A percentile compares a stretch with the other conserved stretches of the same genome.
Conservation (phyloP, 371 early-diverging fungal genomes). For the Zancudomyces culisetae region DNA sequence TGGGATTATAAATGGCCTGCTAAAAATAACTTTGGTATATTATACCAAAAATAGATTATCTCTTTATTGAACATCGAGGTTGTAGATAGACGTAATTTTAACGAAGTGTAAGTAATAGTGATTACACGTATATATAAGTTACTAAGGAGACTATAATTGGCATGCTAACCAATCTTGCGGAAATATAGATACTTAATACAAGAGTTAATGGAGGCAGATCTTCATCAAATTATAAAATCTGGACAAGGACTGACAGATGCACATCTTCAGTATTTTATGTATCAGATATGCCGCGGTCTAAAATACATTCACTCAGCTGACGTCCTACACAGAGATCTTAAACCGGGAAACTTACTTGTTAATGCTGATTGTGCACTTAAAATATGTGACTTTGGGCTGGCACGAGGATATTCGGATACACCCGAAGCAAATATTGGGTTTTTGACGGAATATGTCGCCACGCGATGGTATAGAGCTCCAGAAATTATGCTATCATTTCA, state of each 20-base stretch:
- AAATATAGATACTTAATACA: constrained; percentile 44
- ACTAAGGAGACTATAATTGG: no score
- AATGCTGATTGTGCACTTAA: constrained; percentile 95
- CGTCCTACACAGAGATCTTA: constrained; percentile 92
- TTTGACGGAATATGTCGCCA: constrained; percentile 94
- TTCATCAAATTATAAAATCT: constrained; percentile 93
- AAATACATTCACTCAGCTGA: constrained; percentile 98
- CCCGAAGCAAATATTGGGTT: constrained; percentile 72
- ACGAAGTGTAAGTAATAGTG: constrained; percentile 51
- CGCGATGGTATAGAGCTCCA: constrained; percentile 97
- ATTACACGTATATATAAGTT: no score
- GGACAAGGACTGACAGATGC: constrained; percentile 91
- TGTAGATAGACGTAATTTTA: constrained; percentile 47
- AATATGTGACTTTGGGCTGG: constrained; percentile 91
- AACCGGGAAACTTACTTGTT: constrained; percentile 92
- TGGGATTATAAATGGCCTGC: no score
- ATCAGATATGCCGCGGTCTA: constrained; percentile 89
- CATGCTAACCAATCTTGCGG: constrained; percentile 3
- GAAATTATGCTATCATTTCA: constrained; percentile 93
- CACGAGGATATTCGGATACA: constrained; percentile 72
- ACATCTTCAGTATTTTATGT: constrained; percentile 95
- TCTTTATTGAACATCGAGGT: constrained; percentile 74
- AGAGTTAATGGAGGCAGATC: constrained; percentile 96
- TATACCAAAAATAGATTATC: constrained; percentile 40
- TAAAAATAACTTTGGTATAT: not conserved